Base-by-base conservation (phyloP, 805 yeast genomes). In the Metschnikowia vanudenii region DNA sequence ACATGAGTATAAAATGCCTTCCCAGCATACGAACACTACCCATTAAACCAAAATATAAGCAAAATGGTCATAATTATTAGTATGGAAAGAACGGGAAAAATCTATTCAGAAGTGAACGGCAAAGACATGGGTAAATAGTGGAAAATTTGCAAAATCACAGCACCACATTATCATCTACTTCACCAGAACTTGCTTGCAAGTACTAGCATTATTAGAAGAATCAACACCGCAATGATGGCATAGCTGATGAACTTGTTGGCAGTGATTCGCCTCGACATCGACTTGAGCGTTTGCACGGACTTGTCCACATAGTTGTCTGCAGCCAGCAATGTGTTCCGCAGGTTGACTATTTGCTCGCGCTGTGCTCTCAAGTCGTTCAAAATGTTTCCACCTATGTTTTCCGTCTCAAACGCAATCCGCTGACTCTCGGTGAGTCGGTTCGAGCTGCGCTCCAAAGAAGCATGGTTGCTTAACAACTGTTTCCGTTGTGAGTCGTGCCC, bases 281-380 rank as follows among this genome's bases (percentile, higher is more conserved):
- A 78, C 58, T 89, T 82, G 58, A 94, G 73, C 1, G 98, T 94
- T 47, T 86, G 80, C 46, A 94, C 78, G 46, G 94, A 84, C 61
- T 86, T 84, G 67, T 94, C 98, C 43, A 94, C 96, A 60, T 91
- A 89, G 0, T 85, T 81, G 62, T 94, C 98, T 0, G 98, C 98
- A 52, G 90, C 92, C 67, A 79, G 79, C 41, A 94, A 71, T 0
- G 96, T 88, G 57, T 85, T 87, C 64, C 97, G 80, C 18, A 96
- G 81, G 57, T 91, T 89, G 44, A 81, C 72, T 37, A 94, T 79
- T 60, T 95, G 97, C 60, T 94, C 99, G 48, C 99, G 75, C 69
- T 94, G 99, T 20, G 96, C 84, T 50, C 97, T 77, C 54, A 94
- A 72, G 62, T 92, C 96, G 57, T 82, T 82, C 68, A 94, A 76